phyloP scores from a whole-genome alignment of 768 basidiomycete species.

The Boletus rufocinnamomeus region DNA sequence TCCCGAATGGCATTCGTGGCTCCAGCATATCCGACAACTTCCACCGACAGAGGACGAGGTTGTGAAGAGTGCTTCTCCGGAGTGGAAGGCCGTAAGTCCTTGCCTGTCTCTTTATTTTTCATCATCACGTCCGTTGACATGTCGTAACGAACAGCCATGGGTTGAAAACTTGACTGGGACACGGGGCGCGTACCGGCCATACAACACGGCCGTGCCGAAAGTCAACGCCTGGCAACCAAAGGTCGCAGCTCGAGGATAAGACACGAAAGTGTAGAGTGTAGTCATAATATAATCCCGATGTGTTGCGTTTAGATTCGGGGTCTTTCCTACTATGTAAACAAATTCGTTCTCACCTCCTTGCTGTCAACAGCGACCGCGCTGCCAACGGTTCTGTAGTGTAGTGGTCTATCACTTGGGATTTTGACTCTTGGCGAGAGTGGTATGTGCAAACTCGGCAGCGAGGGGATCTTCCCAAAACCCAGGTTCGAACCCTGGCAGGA shows the following conservation, averaged over 20 bases:
- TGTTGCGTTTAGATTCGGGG: too few relatives aligned
- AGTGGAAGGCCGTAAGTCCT: conserved; percentile 80
- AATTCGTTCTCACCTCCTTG: not conserved
- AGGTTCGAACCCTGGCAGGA: conserved; percentile 25
- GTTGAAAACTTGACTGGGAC: conserved; percentile 92
- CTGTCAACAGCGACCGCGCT: too few relatives aligned
- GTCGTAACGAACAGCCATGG: conserved; percentile 57
- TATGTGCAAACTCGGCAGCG: too few relatives aligned
- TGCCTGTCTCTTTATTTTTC: not conserved
- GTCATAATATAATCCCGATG: not conserved
- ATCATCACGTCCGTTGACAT: not conserved
- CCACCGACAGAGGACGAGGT: conserved; percentile 76
- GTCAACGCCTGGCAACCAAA: conserved; percentile 83
- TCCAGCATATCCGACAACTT: conserved; percentile 83
- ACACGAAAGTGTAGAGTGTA: not conserved
- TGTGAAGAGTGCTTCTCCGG: conserved; percentile 65
- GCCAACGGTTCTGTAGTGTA: conserved; percentile 26
- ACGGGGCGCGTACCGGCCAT: conserved; percentile 84
- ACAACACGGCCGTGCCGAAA: conserved; percentile 86
- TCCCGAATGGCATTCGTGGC: conserved; percentile 97
- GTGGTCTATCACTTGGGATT: conserved; percentile 33
- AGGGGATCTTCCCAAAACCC: conserved; percentile 22
- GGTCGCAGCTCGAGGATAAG: conserved; percentile 48
- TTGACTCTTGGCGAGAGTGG: conserved; percentile 1
- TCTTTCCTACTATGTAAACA: conserved; percentile 24